phyloP scores from a whole-genome alignment of 2,329 filamentous ascomycete genomes.

The Escovopsis sp. region DNA sequence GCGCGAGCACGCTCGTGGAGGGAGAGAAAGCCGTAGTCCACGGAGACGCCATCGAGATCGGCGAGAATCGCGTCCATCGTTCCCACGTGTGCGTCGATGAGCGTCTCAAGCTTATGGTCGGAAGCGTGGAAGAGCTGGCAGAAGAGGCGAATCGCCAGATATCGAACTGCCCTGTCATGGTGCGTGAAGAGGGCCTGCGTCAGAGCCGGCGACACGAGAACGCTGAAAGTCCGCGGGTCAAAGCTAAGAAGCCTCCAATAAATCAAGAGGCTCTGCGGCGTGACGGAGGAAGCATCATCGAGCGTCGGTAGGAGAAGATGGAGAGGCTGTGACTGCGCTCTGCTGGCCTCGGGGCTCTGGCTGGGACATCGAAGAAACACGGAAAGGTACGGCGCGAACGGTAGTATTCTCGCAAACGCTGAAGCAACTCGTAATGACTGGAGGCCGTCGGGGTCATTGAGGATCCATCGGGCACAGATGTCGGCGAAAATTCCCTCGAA shows the following conservation, averaged over 20 bases:
- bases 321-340: conserved; percentile 10
- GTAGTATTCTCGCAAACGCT: conserved; percentile 65
- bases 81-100: conserved; percentile 52
- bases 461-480: conserved; percentile 66
- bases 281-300: conserved; percentile 12
- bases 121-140: conserved; percentile 65
- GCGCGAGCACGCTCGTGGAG: conserved; percentile 41
- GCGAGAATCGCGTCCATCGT: conserved; percentile 45
- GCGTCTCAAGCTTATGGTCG: conserved; percentile 59
- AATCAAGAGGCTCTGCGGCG: conserved; percentile 24
- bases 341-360: background rate
- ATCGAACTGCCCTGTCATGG: conserved; percentile 47
- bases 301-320: conserved; percentile 16
- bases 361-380: conserved; percentile 47
- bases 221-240: conserved; percentile 52
- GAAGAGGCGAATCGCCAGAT: conserved; percentile 68
- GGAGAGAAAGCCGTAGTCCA: conserved; percentile 65
- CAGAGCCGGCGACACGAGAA: conserved; percentile 46
- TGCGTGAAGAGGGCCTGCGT: conserved; percentile 56
- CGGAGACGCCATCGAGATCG: conserved; percentile 55
- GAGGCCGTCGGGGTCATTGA: conserved; percentile 24
- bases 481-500: conserved; percentile 68
- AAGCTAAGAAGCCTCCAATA: conserved; percentile 68
- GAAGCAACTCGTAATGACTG: conserved; percentile 37
- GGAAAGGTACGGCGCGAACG: conserved; percentile 66